Percentiles rank a stretch among this genome's conserved stretches.
Conservation (phyloP, 1,284 basidiomycete species). For the Naganishia liquefaciens region DNA sequence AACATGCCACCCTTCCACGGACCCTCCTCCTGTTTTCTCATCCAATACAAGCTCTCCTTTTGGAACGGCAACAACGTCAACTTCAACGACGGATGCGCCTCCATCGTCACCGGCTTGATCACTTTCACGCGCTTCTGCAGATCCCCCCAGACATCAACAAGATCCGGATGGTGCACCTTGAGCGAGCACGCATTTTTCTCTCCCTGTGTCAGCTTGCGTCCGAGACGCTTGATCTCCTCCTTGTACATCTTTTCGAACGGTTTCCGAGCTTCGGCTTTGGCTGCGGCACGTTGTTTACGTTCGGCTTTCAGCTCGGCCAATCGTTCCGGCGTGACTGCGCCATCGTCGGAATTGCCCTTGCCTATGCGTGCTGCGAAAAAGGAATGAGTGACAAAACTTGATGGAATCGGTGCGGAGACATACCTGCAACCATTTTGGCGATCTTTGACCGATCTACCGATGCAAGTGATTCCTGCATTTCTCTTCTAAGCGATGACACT, state of each 20-base stretch:
- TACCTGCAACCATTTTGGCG: slow-evolving; percentile 15
- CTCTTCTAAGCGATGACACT: neutral
- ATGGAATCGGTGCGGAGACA: neutral
- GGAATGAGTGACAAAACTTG: neutral
- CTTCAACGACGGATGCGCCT: slow-evolving; percentile 79
- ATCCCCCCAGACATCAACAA: slow-evolving; percentile 84
- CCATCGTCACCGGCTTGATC: slow-evolving; percentile 67
- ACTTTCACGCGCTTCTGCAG: slow-evolving; percentile 67
- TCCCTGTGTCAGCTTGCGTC: slow-evolving; percentile 73
- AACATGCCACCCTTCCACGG: slow-evolving; percentile 91
- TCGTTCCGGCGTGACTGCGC: neutral
- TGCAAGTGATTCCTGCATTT: slow-evolving; percentile 8
- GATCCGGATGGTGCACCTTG: slow-evolving; percentile 61
- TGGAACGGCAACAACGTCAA: slow-evolving; percentile 68
- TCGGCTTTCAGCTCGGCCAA: slow-evolving; percentile 1
- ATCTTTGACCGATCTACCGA: slow-evolving; percentile 19
- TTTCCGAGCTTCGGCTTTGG: slow-evolving; percentile 24
- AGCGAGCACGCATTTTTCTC: slow-evolving; percentile 73
- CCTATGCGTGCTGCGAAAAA: slow-evolving; percentile 3
- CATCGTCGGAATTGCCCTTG: slow-evolving; percentile 8
- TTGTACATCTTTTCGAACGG: slow-evolving; percentile 57
- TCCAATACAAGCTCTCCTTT: slow-evolving; percentile 91
- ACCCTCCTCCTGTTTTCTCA: slow-evolving; percentile 87
- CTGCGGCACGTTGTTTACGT: slow-evolving; percentile 1
- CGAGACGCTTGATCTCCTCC: slow-evolving; percentile 60